Base-by-base conservation (phyloP, 2,329 filamentous ascomycete genomes). In the Neonectria ditissima region DNA sequence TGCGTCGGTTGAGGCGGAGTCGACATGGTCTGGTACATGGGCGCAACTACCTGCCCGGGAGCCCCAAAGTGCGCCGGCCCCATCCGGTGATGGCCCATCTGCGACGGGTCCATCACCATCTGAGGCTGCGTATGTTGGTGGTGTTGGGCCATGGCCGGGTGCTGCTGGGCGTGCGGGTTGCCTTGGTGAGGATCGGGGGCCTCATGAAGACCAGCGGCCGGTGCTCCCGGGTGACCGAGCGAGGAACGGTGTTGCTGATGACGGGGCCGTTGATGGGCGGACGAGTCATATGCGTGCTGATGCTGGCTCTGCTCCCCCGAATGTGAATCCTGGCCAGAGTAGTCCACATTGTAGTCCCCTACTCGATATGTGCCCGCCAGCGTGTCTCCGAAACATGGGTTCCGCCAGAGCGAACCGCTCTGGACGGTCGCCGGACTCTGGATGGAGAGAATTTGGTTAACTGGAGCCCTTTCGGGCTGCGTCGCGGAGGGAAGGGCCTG, bases 391-490 rank as follows among this genome's bases (percentile, higher is more conserved):
- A 87, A 86, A 81, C 88, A 91, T 91, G 86, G 88, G 87, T 88
- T 86, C 88, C 88, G 88, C 89, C 89, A 91, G 89, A 91, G 89
- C 89, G 85, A 86, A 81, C 83, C 88, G 89, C 89, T 87, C 89
- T 89, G 87, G 88, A 89, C 89, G 89, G 86, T 84, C 86, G 86
- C 87, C 83, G 86, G 84, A 80, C 79, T 85, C 82, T 86, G 86
- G 76, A 87, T 83, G 77, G 86, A 85, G 80, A 87, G 81, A 84
- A 86, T 87, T 83, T 82, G 83, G 78, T 80, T 76, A 75, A 78
- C 77, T 73, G 79, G 80, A 80, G 83, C 85, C 85, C 84, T 83
- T 79, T 76, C 79, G 83, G 85, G 84, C 84, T 83, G 79, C 77
- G 76, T 78, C 77, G 78, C 76, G 61, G 68, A 73, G 70, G 70